These are phyloP conservation scores for Cucurbita pepo DNA, from an alignment of 306 rosid species.

Conservation along the genomic window DNA sequence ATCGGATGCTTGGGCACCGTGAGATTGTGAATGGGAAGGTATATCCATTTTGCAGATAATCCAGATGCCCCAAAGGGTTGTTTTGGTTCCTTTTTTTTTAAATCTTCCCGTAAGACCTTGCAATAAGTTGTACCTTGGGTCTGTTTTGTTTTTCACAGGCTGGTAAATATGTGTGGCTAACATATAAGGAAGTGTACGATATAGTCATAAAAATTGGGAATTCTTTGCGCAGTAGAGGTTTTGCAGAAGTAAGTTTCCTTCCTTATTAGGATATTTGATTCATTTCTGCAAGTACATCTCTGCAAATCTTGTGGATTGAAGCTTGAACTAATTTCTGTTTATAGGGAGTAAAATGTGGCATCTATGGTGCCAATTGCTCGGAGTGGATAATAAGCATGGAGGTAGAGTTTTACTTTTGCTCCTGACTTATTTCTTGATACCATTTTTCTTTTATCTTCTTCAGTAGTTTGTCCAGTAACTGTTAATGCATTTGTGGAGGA, in stretches of 20 bases:
- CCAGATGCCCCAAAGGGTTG: neutral
- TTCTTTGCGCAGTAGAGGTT: slow-evolving; percentile 56
- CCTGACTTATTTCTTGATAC: neutral
- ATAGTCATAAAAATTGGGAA: slow-evolving; percentile 63
- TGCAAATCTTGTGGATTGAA: neutral
- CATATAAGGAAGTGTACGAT: slow-evolving; percentile 60
- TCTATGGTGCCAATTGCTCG: slow-evolving; percentile 64
- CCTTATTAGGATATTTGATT: neutral
- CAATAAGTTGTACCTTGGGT: slow-evolving; percentile 4
- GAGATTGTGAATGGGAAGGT: slow-evolving; percentile 67
- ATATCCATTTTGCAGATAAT: neutral
- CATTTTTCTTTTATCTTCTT: neutral
- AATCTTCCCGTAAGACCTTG: neutral
- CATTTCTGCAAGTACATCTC: neutral
- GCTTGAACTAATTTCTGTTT: slow-evolving; percentile 3
- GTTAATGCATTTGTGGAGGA: neutral
- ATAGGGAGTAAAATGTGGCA: slow-evolving; percentile 84
- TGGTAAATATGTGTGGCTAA: slow-evolving; percentile 68
- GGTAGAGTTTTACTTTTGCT: slow-evolving; percentile 25
- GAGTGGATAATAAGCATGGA: slow-evolving; percentile 98
- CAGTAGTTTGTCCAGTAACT: neutral
- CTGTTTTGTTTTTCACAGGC: slow-evolving; percentile 25
- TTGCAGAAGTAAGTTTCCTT: slow-evolving; percentile 36
- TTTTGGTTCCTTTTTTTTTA: neutral
- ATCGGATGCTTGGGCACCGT: slow-evolving; percentile 76